Conservation (phyloP, 441 rosid genomes). For the Sinapis alba region DNA sequence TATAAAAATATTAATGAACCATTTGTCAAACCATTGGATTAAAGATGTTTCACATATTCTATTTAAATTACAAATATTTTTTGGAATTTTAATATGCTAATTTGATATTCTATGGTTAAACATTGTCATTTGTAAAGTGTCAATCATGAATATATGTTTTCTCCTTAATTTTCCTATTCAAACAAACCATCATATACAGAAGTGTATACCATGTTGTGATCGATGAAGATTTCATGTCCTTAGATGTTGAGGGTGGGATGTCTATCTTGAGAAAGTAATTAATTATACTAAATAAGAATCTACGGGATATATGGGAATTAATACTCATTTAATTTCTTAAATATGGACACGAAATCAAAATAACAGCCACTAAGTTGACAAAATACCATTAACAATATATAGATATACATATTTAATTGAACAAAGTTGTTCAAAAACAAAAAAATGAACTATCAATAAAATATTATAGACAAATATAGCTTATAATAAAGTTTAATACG, state of each 20-base stretch:
- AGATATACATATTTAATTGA: not conserved
- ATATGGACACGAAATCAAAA: not conserved
- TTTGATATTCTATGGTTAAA: not conserved
- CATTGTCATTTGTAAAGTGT: not conserved
- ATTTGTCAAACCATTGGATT: too few relatives aligned
- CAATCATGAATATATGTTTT: not conserved
- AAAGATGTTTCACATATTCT: too few relatives aligned
- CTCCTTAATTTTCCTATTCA: not conserved
- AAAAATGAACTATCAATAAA: too few relatives aligned
- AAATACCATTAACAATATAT: not conserved
- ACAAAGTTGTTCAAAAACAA: too few relatives aligned
- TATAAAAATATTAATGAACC: too few relatives aligned
- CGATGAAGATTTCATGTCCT: slow-evolving; percentile 1
- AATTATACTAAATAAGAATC: not conserved
- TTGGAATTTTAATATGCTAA: too few relatives aligned
- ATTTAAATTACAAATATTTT: too few relatives aligned
- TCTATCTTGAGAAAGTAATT: not conserved
- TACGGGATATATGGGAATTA: not conserved
- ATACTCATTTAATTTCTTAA: not conserved
- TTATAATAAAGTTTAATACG: not conserved
- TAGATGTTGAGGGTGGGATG: slow-evolving; percentile 32
- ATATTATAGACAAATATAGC: not conserved
- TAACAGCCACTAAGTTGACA: slow-evolving; percentile 1
- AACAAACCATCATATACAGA: not conserved
- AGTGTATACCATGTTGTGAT: slow-evolving; percentile 32